phyloP scores from a whole-genome alignment of 257 asterid species.

The Fraxinus anomala region DNA sequence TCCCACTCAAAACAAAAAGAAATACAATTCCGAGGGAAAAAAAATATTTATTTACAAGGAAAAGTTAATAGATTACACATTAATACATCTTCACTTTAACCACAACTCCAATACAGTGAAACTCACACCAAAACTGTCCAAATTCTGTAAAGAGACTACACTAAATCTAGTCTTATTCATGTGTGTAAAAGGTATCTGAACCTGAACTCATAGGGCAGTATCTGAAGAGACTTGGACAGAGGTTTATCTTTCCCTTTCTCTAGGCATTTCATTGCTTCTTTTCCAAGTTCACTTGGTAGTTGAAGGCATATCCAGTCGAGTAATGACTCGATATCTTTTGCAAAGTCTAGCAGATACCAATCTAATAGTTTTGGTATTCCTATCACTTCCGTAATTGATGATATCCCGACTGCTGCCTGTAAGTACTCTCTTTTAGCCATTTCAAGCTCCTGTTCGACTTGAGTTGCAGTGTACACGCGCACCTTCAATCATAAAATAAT shows the following conservation, averaged over 20 bases:
- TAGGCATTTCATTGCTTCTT: constrained; percentile 67
- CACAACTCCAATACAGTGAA: constrained; percentile 41
- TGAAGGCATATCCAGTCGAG: constrained; percentile 89
- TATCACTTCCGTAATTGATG: constrained; percentile 42
- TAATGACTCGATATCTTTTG: constrained; percentile 76
- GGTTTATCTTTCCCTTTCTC: constrained; percentile 53
- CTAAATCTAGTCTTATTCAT: constrained; percentile 37
- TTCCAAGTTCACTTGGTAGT: constrained; percentile 63
- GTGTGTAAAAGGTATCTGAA: constrained; percentile 78
- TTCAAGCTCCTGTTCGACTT: constrained; percentile 80
- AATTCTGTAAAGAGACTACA: constrained; percentile 19
- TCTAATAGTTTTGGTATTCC: constrained; percentile 85
- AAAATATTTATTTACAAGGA: constrained; percentile 41
- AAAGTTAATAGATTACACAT: constrained; percentile 32
- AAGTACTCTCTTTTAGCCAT: constrained; percentile 72
- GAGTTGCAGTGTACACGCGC: constrained; percentile 70
- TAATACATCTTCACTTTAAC: constrained; percentile 27
- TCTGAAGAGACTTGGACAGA: constrained; percentile 46
- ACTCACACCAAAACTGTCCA: constrained; percentile 35
- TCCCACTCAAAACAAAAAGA: neutral
- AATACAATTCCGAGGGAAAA: constrained; percentile 3
- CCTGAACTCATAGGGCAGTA: constrained; percentile 78
- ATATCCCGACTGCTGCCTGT: constrained; percentile 76
- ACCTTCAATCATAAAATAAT: constrained; percentile 45
- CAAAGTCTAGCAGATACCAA: constrained; percentile 89